Evolutionary conservation across 495 filamentous ascomycete genomes (phyloP).

Genomic region (Penicillium lagena): DNA sequence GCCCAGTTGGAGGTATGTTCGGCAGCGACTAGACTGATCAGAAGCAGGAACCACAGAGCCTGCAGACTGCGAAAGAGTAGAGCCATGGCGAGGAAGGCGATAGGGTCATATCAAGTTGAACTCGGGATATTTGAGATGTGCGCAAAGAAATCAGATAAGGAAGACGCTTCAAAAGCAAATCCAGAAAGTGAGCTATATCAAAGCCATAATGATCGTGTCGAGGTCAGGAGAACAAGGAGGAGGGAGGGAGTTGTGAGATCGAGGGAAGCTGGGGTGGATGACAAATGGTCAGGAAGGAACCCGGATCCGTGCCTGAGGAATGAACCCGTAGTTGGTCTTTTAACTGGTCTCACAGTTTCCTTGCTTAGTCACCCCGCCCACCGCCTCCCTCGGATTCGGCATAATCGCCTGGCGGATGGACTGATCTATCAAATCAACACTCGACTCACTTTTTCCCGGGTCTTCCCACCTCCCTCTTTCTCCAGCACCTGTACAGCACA

Average conservation of each 20-base stretch:
- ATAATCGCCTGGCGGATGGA: conserved; percentile 21
- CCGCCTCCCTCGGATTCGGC: conserved; percentile 22
- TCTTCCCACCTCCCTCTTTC: conserved; percentile 1
- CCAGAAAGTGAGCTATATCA: background rate
- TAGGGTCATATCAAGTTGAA: background rate
- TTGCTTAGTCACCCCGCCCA: conserved; percentile 7
- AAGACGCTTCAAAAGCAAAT: background rate
- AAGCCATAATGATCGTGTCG: conserved; percentile 4
- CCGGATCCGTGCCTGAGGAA: background rate
- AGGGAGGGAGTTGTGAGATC: background rate
- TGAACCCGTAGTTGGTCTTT: too few species aligned
- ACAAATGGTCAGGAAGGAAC: background rate
- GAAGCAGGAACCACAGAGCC: conserved; percentile 36
- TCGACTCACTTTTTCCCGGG: conserved; percentile 6
- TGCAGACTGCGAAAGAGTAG: conserved; percentile 19
- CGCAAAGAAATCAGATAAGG: too few species aligned
- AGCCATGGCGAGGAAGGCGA: conserved; percentile 17
- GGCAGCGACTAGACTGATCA: conserved; percentile 42
- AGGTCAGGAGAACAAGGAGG: background rate
- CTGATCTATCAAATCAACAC: conserved; percentile 12
- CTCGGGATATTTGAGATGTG: too few species aligned
- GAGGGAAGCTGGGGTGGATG: background rate
- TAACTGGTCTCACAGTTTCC: background rate
- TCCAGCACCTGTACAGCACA: background rate
- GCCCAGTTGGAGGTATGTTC: conserved; percentile 99